Evolutionary conservation across 148 eudicot species (phyloP).

Genomic region (Silene uniflora): DNA sequence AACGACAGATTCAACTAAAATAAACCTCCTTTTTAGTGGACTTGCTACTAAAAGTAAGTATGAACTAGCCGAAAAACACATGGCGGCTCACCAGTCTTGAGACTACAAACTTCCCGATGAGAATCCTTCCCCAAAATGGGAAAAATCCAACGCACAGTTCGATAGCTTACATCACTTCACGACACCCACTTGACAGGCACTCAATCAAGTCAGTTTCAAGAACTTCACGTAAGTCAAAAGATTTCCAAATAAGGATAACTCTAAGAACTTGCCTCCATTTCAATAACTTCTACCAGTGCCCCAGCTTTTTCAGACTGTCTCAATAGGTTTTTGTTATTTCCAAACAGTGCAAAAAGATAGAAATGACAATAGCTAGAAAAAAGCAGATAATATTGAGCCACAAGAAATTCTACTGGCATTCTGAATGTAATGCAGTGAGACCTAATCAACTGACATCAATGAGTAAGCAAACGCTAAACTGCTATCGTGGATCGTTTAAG

Average conservation of each 20-base stretch:
- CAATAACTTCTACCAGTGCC: constrained; percentile 3
- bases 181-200: not conserved
- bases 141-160: not conserved
- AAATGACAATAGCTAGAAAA: not conserved
- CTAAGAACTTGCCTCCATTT: not conserved
- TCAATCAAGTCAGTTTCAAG: not conserved
- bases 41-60: not conserved
- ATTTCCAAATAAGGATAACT: not conserved
- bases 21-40: not conserved
- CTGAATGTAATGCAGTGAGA: constrained; percentile 3
- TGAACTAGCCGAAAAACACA: constrained; percentile 1
- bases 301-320: not conserved
- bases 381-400: not conserved
- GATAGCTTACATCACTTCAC: not conserved
- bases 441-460: not conserved
- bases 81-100: not conserved
- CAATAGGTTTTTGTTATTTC: not conserved
- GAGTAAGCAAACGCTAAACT: not conserved
- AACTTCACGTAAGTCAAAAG: not conserved
- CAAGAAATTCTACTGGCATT: not conserved
- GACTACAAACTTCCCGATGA: not conserved
- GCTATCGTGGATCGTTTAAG: not conserved
- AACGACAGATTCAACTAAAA: not conserved
- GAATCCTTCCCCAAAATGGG: not conserved
- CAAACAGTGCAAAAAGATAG: not conserved